Evolutionary conservation across 768 basidiomycete species (phyloP).

Genomic region (Saitozyma sp.): DNA sequence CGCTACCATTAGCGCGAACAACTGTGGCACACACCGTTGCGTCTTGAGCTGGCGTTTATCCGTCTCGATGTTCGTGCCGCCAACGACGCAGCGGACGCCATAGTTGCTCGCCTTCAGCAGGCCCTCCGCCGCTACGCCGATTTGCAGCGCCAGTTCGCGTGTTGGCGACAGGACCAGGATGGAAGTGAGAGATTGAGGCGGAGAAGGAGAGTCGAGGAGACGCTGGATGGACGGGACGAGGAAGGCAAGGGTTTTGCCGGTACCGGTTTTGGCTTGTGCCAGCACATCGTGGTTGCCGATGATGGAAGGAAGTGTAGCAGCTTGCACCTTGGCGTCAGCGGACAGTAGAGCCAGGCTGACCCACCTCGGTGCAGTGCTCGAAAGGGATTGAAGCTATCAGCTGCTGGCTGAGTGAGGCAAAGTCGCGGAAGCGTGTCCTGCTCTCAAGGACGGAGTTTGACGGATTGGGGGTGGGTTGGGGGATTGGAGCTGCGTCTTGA

Average conservation of each 20-base stretch:
- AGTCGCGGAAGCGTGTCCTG: conserved; percentile 11
- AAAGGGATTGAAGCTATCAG: conserved; percentile 26
- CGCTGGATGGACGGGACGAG: conserved; percentile 53
- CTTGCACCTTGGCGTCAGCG: conserved; percentile 34
- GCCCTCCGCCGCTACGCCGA: conserved; percentile 45
- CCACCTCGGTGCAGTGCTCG: conserved; percentile 43
- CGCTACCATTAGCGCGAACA: conserved; percentile 11
- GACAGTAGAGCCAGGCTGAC: not conserved
- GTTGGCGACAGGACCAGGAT: conserved; percentile 55
- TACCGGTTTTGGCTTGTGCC: conserved; percentile 58
- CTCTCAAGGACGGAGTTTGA: too few species aligned
- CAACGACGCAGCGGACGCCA: conserved; percentile 60
- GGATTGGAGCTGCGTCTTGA: too few species aligned
- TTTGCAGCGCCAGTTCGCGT: conserved; percentile 54
- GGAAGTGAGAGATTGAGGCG: conserved; percentile 26
- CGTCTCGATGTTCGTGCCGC: conserved; percentile 58
- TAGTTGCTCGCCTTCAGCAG: conserved; percentile 54
- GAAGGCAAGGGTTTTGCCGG: conserved; percentile 60
- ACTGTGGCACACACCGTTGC: conserved; percentile 11
- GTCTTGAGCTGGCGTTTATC: conserved; percentile 50
- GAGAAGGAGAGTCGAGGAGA: conserved; percentile 35
- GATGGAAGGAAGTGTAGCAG: conserved; percentile 34
- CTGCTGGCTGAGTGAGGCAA: conserved; percentile 9
- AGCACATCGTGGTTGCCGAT: conserved; percentile 41
- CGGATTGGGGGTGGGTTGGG: too few species aligned